Conservation (phyloP, 176 grass and related monocot species). For the Saccharum spontaneum region DNA sequence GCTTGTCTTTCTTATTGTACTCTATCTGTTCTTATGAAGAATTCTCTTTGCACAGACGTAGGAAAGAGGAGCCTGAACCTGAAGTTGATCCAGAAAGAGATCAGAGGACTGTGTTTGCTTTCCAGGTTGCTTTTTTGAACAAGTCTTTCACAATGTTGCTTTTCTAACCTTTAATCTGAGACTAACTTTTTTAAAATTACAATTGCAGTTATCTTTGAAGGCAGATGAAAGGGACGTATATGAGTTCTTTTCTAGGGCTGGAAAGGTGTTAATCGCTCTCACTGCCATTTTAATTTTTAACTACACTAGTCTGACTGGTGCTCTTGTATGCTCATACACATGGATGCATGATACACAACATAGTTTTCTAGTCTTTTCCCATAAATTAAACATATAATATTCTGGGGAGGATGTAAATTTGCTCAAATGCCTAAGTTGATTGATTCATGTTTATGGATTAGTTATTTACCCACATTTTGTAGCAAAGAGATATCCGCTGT, state of each 20-base stretch:
- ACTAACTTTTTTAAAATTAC: constrained; percentile 27
- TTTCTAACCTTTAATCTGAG: constrained; percentile 11
- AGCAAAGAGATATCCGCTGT: background rate
- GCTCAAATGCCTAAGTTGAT: background rate
- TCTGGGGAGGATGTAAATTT: background rate
- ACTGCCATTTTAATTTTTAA: background rate
- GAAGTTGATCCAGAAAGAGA: constrained; percentile 98
- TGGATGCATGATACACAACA: background rate
- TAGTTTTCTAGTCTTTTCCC: background rate
- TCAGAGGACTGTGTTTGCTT: constrained; percentile 98
- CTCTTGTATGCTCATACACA: background rate
- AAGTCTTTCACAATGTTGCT: background rate
- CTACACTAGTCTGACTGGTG: constrained; percentile 4
- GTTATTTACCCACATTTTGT: background rate
- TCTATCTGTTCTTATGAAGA: background rate
- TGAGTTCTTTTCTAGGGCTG: constrained; percentile 96
- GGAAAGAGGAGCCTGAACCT: constrained; percentile 85
- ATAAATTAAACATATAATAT: background rate
- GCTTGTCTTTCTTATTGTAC: constrained; percentile 15
- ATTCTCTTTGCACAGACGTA: constrained; percentile 58
- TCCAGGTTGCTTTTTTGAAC: constrained; percentile 60
- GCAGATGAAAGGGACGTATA: constrained; percentile 98
- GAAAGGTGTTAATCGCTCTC: constrained; percentile 56
- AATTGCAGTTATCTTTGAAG: constrained; percentile 76
- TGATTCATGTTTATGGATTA: background rate